Evolutionary conservation across 202 grass and related monocot species (phyloP).

Genomic region (Schoenoplectus triqueter): DNA sequence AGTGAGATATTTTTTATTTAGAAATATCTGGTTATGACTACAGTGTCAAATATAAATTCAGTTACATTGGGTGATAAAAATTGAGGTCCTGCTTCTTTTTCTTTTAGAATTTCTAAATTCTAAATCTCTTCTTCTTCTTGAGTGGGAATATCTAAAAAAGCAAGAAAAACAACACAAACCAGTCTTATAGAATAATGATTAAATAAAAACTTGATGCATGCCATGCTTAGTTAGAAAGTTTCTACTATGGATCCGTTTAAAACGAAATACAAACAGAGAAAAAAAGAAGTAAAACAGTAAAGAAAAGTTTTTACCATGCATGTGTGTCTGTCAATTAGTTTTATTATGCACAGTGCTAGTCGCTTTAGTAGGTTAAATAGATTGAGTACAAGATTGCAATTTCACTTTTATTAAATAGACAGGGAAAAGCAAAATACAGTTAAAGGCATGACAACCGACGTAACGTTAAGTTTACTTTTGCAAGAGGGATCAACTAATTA

Average conservation of each 20-base stretch:
- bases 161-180: neutral
- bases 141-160: neutral
- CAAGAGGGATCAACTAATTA: neutral
- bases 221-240: neutral
- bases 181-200: neutral
- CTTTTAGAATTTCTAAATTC: neutral
- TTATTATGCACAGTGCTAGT: neutral
- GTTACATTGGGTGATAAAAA: too few species aligned
- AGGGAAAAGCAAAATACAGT: neutral
- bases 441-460: neutral
- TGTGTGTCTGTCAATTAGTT: conserved; percentile 28
- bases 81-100: too few species aligned
- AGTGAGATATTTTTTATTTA: neutral
- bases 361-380: conserved; percentile 28
- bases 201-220: neutral
- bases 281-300: neutral
- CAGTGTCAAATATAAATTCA: neutral
- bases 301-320: conserved; percentile 17
- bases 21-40: neutral
- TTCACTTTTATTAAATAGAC: conserved; percentile 28
- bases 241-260: neutral
- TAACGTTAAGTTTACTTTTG: conserved; percentile 2
- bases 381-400: conserved; percentile 1
- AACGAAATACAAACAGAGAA: neutral
- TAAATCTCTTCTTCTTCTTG: neutral